These are phyloP conservation scores for Vachellia pachyceras DNA, from an alignment of 306 rosid genomes.

Conservation along the genomic window DNA sequence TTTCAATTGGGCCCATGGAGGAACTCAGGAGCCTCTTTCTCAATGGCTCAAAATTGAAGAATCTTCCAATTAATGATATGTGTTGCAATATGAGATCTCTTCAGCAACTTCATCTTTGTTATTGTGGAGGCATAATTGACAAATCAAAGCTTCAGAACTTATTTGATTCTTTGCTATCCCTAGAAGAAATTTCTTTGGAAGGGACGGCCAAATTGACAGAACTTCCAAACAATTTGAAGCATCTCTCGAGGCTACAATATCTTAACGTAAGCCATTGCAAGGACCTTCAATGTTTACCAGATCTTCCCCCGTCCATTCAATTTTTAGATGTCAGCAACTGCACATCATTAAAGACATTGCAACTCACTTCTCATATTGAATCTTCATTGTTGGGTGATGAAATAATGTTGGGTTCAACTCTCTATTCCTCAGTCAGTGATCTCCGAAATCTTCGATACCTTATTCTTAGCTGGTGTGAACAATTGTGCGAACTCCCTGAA, in stretches of 20 bases:
- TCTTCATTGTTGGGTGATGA: not conserved
- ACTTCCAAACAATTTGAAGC: not conserved
- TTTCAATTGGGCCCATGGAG: not conserved
- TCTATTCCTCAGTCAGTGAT: not conserved
- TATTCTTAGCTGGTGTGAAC: not conserved
- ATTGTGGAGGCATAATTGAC: not conserved
- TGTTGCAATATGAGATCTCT: not conserved
- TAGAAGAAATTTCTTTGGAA: not conserved
- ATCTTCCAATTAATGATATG: not conserved
- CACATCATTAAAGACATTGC: not conserved
- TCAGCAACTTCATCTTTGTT: not conserved
- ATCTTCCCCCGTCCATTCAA: not conserved
- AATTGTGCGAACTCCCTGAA: not conserved
- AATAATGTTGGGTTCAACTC: not conserved
- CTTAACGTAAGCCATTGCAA: not conserved
- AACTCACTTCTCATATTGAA: not conserved
- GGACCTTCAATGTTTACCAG: not conserved
- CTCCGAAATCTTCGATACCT: not conserved
- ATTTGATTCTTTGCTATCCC: not conserved
- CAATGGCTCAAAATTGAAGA: not conserved
- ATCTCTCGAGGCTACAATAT: not conserved
- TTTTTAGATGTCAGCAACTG: fast-evolving
- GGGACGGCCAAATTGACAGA: not conserved
- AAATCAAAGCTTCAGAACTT: not conserved
- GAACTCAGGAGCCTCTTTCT: not conserved